Conservation (phyloP, 768 basidiomycete genomes). For the Leccinum longicurvipes region DNA sequence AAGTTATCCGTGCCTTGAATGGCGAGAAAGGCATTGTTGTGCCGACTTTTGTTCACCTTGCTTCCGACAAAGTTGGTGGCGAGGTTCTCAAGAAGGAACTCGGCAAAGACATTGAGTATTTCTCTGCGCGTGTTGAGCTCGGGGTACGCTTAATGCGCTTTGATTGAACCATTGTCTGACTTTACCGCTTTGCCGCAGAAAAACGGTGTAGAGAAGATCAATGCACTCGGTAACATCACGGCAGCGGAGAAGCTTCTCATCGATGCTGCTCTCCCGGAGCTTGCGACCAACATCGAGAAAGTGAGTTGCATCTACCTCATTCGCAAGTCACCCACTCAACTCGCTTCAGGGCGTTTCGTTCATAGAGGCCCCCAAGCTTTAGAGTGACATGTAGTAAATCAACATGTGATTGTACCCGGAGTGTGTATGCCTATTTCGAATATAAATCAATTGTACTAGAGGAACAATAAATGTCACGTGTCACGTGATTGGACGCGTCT, state of each 20-base stretch:
- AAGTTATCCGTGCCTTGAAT: constrained; percentile 78
- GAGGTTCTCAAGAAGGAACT: constrained; percentile 78
- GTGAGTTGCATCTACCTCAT: constrained; percentile 36
- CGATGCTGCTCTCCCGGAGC: constrained; percentile 77
- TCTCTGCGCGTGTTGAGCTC: constrained; percentile 85
- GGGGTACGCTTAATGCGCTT: constrained; percentile 50
- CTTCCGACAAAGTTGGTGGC: constrained; percentile 66
- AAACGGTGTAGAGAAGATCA: constrained; percentile 80
- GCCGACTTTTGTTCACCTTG: constrained; percentile 81
- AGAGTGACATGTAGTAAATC: constrained; percentile 1
- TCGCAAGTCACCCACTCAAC: background rate
- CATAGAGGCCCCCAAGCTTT: constrained; percentile 28
- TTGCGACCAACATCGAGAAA: constrained; percentile 67
- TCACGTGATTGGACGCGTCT: background rate
- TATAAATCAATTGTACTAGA: background rate
- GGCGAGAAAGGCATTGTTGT: constrained; percentile 86
- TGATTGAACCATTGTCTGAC: background rate
- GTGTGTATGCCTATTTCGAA: constrained; percentile 11
- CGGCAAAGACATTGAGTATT: constrained; percentile 75
- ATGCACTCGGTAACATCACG: constrained; percentile 72
- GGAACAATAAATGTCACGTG: background rate
- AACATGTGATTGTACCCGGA: background rate
- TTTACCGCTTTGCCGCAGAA: constrained; percentile 40
- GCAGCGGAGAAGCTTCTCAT: constrained; percentile 74
- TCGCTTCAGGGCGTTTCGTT: constrained; percentile 25